Base-by-base conservation (phyloP, 2,329 filamentous ascomycete genomes). In the Graphilbum sp. region DNA sequence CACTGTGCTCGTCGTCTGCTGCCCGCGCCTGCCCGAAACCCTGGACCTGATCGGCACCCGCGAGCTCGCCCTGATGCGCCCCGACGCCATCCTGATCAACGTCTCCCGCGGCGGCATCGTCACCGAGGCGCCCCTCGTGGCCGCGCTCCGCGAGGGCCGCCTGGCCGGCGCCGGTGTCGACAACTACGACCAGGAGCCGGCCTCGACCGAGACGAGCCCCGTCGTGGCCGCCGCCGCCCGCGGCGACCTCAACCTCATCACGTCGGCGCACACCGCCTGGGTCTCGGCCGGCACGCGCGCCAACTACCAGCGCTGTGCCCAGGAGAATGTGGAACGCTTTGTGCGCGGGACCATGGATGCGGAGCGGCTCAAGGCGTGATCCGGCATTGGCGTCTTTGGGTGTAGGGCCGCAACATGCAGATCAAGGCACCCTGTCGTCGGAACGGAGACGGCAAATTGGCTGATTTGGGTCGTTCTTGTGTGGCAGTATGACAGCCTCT, bases 111-210 rank as follows among this genome's bases (percentile, higher is more conserved):
- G 56, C 15, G 47, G 48, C 16, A 43, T 57, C 9, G 50, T 60
- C 4, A 47, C 54, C 39, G 56, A 60, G 42, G 45, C 49, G 15
- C 54, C 54, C 2, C 38, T 59, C 32, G 43, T 57, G 1, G 45
- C 50, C 3, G 55, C 56, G 4, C 46, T 60, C 36, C 46, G 54
- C n/a, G 37, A 35, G 4, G 49, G 49, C 15, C 50, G 49, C 24
- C 49, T 59, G 0, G 48, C 50, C 8, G 55, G 54, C 9, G 53
- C 53, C 1, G 56, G 54, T 1, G 37, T 57, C 7, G 56, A 60
- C 36, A 54, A 58, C 4, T 52, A 52, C 40, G 53, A 52, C 16
- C 49, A 52, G 27, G 56, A 59, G 46, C 56, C 55, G 1, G 55
- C 51, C 2, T 47, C 37, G 11, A 32, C 39, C 2, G 24, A 37